Conservation (phyloP, 805 yeast genomes). For the Wickerhamomyces canadensis region DNA sequence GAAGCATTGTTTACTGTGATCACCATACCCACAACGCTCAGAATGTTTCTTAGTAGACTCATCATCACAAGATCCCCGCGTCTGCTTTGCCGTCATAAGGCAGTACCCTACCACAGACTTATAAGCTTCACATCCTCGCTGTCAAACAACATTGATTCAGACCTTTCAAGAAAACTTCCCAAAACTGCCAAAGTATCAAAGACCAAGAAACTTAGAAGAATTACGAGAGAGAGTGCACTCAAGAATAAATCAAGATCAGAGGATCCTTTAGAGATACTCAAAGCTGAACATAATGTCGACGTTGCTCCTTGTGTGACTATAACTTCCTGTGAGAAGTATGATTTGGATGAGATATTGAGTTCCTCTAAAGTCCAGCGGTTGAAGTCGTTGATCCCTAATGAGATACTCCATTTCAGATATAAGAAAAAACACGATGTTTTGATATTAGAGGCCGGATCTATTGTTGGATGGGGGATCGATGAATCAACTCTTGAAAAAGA, state of each 20-base stretch:
- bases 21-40: too few relatives aligned
- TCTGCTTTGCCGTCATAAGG: too few relatives aligned
- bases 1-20: too few relatives aligned
- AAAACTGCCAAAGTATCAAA: slow-evolving; percentile 10
- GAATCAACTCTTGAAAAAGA: slow-evolving; percentile 45
- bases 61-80: too few relatives aligned
- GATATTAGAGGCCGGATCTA: slow-evolving; percentile 69
- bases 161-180: slow-evolving; percentile 7
- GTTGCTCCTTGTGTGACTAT: slow-evolving; percentile 54
- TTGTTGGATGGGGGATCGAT: slow-evolving; percentile 77
- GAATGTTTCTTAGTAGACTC: too few relatives aligned
- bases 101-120: too few relatives aligned
- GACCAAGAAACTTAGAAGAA: slow-evolving; percentile 13
- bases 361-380: slow-evolving; percentile 28
- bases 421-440: slow-evolving; percentile 49
- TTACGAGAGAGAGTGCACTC: slow-evolving; percentile 1
- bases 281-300: slow-evolving; percentile 1
- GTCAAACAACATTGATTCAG: background rate
- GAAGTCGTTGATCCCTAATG: slow-evolving; percentile 52
- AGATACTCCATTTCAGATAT: slow-evolving; percentile 53
- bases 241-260: background rate
- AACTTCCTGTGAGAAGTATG: slow-evolving; percentile 69
- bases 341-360: slow-evolving; percentile 39
- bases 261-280: background rate
- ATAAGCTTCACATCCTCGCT: too few relatives aligned